Evolutionary conservation across 805 yeast genomes (phyloP), one percentile per base, ranked within the genome.

Genomic region (Nakazawaea holstii): DNA sequence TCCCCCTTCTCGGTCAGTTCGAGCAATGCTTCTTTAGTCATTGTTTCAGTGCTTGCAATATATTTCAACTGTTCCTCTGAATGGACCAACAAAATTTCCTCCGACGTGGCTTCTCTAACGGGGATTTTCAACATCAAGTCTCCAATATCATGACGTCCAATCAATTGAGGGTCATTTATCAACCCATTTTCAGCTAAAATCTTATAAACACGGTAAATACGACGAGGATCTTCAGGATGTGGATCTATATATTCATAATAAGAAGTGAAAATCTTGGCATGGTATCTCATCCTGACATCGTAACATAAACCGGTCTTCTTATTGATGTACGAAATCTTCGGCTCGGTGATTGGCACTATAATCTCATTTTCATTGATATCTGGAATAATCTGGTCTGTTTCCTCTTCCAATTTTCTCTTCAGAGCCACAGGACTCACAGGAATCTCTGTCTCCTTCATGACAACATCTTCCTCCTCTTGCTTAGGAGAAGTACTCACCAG

Each of bases 201-300:
- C 67, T 94, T 90, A 69, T 94, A 94, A 41, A 94, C 87, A 48
- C 98, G 76, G 66, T 91, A 94, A 33, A 92, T 91, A 55, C 99
- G 80, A 52, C 99, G 76, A 9, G 99, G 99, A 61, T 94, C 99
- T 64, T 94, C 99, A 4, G 99, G 99, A 62, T 94, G 99, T 2
- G 98, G 99, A 61, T 94, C 99, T 45, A 92, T 88, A 65, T 92
- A 92, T 64, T 92, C 97, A 57, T 80, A 87, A 55, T 92, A 88
- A 1, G 94, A 85, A 3, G 96, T 88, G 67, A 87, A 91, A 45
- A 94, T 84, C 61, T 90, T 88, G 35, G 97, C 96, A 63, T 94
- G 99, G 64, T 92, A 94, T 52, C 99, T 76, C 98, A 94, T 94
- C 53, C 98, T 75, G 17, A 90, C 97, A 64, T 94, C 99, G 66